These are phyloP conservation scores for Vigna radiata DNA, from an alignment of 306 rosid species.

Conservation along the genomic window DNA sequence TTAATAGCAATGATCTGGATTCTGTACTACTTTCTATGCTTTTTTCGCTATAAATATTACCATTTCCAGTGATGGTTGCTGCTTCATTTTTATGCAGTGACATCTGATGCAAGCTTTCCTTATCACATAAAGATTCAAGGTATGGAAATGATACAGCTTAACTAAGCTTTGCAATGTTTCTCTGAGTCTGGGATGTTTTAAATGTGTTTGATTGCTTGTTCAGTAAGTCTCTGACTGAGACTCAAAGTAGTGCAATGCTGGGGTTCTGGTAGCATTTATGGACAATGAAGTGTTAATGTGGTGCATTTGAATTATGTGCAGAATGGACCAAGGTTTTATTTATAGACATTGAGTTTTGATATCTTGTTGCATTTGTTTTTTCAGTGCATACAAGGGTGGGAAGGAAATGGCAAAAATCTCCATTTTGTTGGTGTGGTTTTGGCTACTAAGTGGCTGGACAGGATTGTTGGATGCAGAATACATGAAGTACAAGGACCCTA, in stretches of 20 bases:
- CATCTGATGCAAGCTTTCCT: slow-evolving; percentile 20
- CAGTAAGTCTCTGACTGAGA: not conserved
- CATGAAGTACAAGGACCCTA: slow-evolving; percentile 47
- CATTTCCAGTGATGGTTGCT: not conserved
- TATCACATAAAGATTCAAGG: not conserved
- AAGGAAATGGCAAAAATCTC: slow-evolving; percentile 42
- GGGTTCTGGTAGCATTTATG: not conserved
- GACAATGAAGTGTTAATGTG: slow-evolving; percentile 12
- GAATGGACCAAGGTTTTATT: not conserved
- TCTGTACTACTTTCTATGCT: not conserved
- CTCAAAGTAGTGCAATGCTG: not conserved
- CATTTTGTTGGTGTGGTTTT: slow-evolving; percentile 37
- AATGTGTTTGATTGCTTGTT: slow-evolving; percentile 21
- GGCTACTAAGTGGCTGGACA: slow-evolving; percentile 31
- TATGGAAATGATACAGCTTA: not conserved
- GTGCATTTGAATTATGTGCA: slow-evolving; percentile 4
- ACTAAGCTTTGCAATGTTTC: not conserved
- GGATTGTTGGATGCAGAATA: slow-evolving; percentile 45
- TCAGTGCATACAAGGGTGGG: not conserved
- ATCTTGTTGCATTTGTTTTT: slow-evolving; percentile 31
- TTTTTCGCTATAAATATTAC: not conserved
- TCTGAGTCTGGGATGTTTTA: not conserved
- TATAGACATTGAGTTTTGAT: slow-evolving; percentile 1
- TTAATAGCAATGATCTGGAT: not conserved
- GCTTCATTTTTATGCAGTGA: slow-evolving; percentile 27